These are phyloP conservation scores for Acrodontium crateriforme DNA, from an alignment of 2,329 filamentous ascomycete species.

Conservation along the genomic window DNA sequence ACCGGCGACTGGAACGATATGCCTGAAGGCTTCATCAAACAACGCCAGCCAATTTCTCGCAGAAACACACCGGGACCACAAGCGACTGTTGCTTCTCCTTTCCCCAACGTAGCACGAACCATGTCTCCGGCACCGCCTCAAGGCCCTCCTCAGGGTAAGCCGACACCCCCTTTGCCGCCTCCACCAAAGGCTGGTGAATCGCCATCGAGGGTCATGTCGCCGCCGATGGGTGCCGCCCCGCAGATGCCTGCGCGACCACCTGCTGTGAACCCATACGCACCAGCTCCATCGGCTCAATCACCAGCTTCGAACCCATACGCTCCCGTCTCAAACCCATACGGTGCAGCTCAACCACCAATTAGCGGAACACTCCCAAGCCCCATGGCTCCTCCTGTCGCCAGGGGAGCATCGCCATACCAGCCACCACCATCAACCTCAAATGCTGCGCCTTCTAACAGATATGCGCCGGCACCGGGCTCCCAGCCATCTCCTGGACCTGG, in stretches of 20 bases:
- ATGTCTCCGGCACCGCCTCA: conserved; percentile 43
- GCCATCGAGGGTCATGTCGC: conserved; percentile 56
- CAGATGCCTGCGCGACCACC: conserved; percentile 45
- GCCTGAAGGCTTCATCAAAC: conserved; percentile 62
- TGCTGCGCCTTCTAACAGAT: conserved; percentile 58
- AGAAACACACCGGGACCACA: conserved; percentile 57
- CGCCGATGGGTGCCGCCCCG: too few species aligned
- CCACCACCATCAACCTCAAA: conserved; percentile 50
- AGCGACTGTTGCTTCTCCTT: conserved; percentile 57
- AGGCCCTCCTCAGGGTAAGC: conserved; percentile 38
- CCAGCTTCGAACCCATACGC: conserved; percentile 18
- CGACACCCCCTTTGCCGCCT: conserved; percentile 61
- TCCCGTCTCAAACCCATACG: conserved; percentile 48
- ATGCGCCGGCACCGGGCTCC: conserved; percentile 52
- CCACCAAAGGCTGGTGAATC: conserved; percentile 68
- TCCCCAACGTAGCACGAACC: conserved; percentile 48
- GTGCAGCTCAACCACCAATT: conserved; percentile 39
- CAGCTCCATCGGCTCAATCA: conserved; percentile 36
- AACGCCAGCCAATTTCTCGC: conserved; percentile 46
- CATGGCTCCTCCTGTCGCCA: conserved; percentile 47
- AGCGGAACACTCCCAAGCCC: conserved; percentile 30
- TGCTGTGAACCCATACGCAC: conserved; percentile 51
- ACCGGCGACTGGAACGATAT: conserved; percentile 89
- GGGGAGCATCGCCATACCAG: conserved; percentile 77
- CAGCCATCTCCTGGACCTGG: conserved; percentile 29